These are phyloP conservation scores for Trichoderma virens DNA, from an alignment of 495 filamentous ascomycete genomes.

Conservation along the genomic window DNA sequence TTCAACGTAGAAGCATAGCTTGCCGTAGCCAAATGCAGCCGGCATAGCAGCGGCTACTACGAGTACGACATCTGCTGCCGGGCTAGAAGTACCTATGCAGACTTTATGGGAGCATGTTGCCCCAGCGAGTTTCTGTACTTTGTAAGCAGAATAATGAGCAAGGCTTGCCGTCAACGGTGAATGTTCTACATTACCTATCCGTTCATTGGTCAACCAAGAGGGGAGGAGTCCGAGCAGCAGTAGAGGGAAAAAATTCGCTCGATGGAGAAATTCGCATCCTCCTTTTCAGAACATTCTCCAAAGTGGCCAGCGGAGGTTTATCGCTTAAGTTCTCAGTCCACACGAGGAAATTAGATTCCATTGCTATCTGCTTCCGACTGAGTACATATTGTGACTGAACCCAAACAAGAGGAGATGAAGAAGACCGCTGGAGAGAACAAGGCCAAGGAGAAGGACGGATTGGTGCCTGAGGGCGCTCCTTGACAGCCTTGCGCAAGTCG, in stretches of 20 bases:
- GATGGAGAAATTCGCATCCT: neutral
- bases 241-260: constrained; percentile 4
- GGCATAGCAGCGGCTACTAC: neutral
- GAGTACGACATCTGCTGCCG: neutral
- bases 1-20: neutral
- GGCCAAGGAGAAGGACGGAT: neutral
- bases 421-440: neutral
- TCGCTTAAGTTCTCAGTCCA: neutral
- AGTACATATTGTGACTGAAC: neutral
- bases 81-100: neutral
- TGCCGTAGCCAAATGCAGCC: neutral
- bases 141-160: constrained; percentile 1
- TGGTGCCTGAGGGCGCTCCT: neutral
- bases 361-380: neutral
- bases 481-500: neutral
- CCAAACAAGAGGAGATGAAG: neutral
- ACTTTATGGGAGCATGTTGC: neutral
- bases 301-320: neutral
- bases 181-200: neutral
- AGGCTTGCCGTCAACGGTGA: neutral
- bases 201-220: constrained; percentile 1
- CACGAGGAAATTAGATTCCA: neutral
- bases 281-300: neutral
- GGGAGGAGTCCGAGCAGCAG: neutral
- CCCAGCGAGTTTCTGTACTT: neutral